These are phyloP conservation scores for Colletotrichum sp. DNA, from an alignment of 2,329 filamentous ascomycete genomes.

Conservation along the genomic window DNA sequence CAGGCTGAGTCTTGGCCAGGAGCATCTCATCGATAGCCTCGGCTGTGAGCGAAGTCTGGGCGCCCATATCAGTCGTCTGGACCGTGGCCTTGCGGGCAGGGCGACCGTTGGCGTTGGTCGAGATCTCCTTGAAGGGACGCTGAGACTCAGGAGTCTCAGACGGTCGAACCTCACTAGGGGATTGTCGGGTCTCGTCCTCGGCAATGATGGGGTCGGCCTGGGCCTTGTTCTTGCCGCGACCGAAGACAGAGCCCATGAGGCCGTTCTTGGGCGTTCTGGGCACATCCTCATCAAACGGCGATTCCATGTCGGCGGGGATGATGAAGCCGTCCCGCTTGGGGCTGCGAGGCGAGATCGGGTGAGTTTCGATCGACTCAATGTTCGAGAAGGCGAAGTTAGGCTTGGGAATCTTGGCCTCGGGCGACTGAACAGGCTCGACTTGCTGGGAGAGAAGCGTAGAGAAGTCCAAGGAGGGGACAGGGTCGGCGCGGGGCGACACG, in stretches of 20 bases:
- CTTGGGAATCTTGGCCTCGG: constrained; percentile 13
- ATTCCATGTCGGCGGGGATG: constrained; percentile 52
- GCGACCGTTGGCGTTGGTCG: constrained; percentile 57
- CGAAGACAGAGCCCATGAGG: constrained; percentile 48
- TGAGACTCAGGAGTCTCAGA: constrained; percentile 60
- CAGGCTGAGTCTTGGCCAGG: constrained; percentile 50
- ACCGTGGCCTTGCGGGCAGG: constrained; percentile 42
- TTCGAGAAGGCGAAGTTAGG: constrained; percentile 47
- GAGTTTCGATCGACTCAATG: constrained; percentile 51
- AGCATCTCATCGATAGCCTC: constrained; percentile 81
- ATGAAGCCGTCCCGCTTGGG: constrained; percentile 63
- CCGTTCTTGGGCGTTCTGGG: constrained; percentile 43
- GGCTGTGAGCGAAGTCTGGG: constrained; percentile 85
- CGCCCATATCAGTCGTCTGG: constrained; percentile 70
- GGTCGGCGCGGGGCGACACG: constrained; percentile 38
- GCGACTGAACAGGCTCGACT: constrained; percentile 43
- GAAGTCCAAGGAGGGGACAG: constrained; percentile 35
- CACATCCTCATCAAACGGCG: constrained; percentile 31
- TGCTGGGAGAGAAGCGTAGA: constrained; percentile 41
- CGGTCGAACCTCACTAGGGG: constrained; percentile 43
- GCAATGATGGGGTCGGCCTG: constrained; percentile 56
- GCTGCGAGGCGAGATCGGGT: constrained; percentile 52
- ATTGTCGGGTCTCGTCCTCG: constrained; percentile 68
- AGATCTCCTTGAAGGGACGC: constrained; percentile 65
- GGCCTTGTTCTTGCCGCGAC: constrained; percentile 47